These are phyloP conservation scores for Starmerella sp. DNA, from an alignment of 805 yeast genomes.

Conservation along the genomic window DNA sequence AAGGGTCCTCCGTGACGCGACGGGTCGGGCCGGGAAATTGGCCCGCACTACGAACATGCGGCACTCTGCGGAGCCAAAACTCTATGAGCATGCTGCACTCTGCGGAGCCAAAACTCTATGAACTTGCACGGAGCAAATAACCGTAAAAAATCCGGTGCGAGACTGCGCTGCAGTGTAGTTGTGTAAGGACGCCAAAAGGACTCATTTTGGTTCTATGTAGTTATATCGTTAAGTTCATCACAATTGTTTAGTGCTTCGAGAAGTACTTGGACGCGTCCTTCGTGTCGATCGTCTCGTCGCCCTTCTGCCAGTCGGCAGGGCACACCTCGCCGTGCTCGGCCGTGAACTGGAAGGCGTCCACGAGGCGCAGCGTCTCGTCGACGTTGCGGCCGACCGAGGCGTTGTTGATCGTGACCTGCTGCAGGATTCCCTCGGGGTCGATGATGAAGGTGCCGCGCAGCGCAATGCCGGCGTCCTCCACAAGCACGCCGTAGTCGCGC, in stretches of 20 bases:
- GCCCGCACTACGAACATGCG: no score
- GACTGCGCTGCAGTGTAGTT: no score
- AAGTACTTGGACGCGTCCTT: conserved; percentile 22
- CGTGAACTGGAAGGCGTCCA: conserved; percentile 99
- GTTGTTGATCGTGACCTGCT: conserved; percentile 97
- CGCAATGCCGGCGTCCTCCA: conserved; percentile 93
- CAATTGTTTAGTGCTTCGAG: conserved; percentile 15
- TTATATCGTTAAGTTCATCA: background rate
- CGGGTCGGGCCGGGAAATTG: no score
- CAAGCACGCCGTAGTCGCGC: conserved; percentile 92
- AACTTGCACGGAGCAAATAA: no score
- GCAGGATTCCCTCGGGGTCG: conserved; percentile 87
- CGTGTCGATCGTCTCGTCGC: conserved; percentile 74
- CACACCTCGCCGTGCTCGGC: conserved; percentile 99
- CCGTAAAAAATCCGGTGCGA: no score
- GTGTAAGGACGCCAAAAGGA: no score
- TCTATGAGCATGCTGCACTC: no score
- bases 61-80: no score
- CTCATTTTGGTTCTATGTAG: background rate
- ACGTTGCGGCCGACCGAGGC: conserved; percentile 99
- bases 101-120: no score
- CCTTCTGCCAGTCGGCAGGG: conserved; percentile 99
- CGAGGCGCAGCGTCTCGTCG: conserved; percentile 92
- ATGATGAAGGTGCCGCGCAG: conserved; percentile 96
- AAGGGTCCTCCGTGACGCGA: no score